Evolutionary conservation across 768 basidiomycete species (phyloP), one percentile per base, ranked within the genome.

Genomic region (Inosperma sp.): DNA sequence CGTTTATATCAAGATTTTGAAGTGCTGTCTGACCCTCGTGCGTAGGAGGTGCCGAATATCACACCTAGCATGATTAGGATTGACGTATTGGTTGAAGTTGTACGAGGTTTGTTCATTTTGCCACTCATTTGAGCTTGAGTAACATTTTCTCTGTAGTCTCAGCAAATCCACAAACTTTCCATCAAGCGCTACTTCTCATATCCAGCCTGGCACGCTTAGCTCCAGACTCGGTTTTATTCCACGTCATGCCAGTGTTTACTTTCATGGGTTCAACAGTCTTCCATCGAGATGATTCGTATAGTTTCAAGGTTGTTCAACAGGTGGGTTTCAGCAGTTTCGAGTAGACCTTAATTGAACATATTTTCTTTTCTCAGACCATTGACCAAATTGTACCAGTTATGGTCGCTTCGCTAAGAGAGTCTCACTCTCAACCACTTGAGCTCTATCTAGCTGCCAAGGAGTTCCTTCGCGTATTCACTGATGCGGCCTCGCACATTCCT

Each of bases 201-300:
- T 86, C 93, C 5, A 86, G 77, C 54, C 68, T 98, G 49, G 88
- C 92, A 3, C 79, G 84, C 14, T 73, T 97, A 29, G 84, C 86
- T 0, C 93, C 95, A 0, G 91, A 94, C 49, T 88, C 92, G 9
- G 91, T 95, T 25, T 74, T 98, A 10, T 91, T 89, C 62, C 93
- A 95, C 58, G 79, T 97, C 44, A 96, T 99, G 91, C 95, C 96
- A 3, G 84, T 99, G 37, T 98, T 99, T 73, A 97, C 94, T 0
- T 98, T 97, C 71, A 97, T 98, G 92, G 95, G 96, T 16, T 91
- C 94, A n/a, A 94, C 92, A 55, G 85, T 97, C 14, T 90, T 97
- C 73, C 95, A 96, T 62, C 80, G 93, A 40, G 96, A 99, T 57
- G 96, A 99, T 63, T 81, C 87, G 0, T 94, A 95, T 68, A 94